Conservation (phyloP, 768 basidiomycete species). For the Xerocomellus amylosporus region DNA sequence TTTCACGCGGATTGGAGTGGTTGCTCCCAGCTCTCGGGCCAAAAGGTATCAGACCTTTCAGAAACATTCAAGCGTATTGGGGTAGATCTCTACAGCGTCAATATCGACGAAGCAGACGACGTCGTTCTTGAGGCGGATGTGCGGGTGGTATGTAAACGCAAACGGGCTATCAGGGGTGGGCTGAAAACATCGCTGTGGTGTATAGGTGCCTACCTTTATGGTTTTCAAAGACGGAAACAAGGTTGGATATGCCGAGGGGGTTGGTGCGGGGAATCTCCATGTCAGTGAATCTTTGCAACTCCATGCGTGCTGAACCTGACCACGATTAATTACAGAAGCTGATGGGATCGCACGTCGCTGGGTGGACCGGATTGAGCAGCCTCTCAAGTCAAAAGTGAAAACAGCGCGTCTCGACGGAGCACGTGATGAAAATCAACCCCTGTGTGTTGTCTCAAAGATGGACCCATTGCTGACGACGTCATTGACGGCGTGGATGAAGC, state of each 20-base stretch:
- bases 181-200: neutral
- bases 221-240: conserved; percentile 32
- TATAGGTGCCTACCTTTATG: conserved; percentile 28
- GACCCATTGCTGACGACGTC: neutral
- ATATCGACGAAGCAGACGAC: conserved; percentile 58
- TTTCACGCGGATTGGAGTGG: conserved; percentile 19
- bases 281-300: conserved; percentile 19
- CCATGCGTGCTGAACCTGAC: neutral
- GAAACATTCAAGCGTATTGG: conserved; percentile 28
- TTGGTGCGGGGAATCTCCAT: conserved; percentile 26
- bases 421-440: conserved; percentile 20
- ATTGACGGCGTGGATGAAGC: neutral
- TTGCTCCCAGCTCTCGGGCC: conserved; percentile 5
- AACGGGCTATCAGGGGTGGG: neutral
- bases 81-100: conserved; percentile 68
- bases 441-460: neutral
- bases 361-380: neutral
- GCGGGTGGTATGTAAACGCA: conserved; percentile 47
- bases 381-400: neutral
- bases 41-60: conserved; percentile 16
- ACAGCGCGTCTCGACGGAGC: neutral
- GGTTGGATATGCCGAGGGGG: conserved; percentile 24
- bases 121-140: conserved; percentile 59
- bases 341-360: conserved; percentile 17
- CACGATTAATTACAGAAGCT: conserved; percentile 16